Base-by-base conservation (phyloP, 2,329 filamentous ascomycete species). In the Fusarium sp. region DNA sequence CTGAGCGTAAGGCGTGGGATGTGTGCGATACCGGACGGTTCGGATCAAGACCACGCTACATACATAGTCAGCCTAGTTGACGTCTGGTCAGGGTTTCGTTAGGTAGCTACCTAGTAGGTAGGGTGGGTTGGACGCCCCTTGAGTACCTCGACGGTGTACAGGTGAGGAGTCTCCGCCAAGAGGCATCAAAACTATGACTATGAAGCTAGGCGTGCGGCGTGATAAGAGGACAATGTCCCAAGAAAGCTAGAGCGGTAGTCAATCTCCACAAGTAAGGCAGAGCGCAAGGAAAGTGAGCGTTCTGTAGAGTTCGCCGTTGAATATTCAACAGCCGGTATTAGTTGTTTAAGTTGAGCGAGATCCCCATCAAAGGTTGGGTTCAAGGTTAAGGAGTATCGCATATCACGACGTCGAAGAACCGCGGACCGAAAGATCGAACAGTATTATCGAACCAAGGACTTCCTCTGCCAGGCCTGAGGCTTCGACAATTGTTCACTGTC, bases 261-360 rank as follows among this genome's bases (percentile, higher is more conserved):
- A 67, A 69, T 67, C 61, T 67, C 67, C 60, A 60, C 52, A 67
- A 38, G 64, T 59, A 73, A 69, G 69, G 69, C 69, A 71, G 52
- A 65, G 55, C 67, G 58, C 65, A 61, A 63, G 69, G 69, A 50
- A 55, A 32, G 38, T 50, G 65, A 65, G 65, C 53, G 60, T 44
- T 64, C 35, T 57, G 20, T 37, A 70, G 57, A 66, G 49, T 57
- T 69, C 44, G 54, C 52, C 44, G 61, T 63, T 60, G 42, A 60
- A 45, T 40, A 60, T 42, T 66, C 63, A 33, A 49, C 46, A 26
- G 32, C 26, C 44, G 40, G 50, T 45, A 57, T 23, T 41, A 53
- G 62, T 70, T 66, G 70, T 70, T 73, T 73, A 73, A 73, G 70
- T 73, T 70, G 61, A 58, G 57, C 58, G 58, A 70, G 67, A 64